Evolutionary conservation across 108 stramenopile species (phyloP), one percentile per base, ranked within the genome.

Genomic region (Craspedostauros australis): DNA sequence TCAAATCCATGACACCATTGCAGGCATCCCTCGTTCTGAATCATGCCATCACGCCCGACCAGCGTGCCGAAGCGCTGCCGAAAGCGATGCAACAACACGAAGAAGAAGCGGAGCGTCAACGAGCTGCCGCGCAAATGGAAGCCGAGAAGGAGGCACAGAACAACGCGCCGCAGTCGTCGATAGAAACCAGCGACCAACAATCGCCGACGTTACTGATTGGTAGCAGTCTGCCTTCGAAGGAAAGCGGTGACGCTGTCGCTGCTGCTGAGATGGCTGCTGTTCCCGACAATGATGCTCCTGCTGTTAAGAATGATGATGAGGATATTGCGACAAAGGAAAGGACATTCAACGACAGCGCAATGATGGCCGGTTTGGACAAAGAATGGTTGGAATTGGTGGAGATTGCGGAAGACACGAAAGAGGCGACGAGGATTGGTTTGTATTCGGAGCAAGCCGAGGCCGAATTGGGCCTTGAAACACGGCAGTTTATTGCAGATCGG

Each of bases 11-110:
- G 62, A 72, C 56, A 18, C 76, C 76, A 8, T 20, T 68, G 25
- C 67, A 77, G 30, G 76, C 76, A 12, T 60, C 65, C 4, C 22
- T 77, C 25, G 46, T 73, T 21, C 56, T 77, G 46, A 5, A 72
- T 29, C 61, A 77, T 39, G 27, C 14, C 2, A 50, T 77, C 23
- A 11, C 5, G 40, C 68, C 59, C 2, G 39, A 69, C 3, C 19
- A 40, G 39, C 25, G 53, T 22, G 39, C 47, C 15, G 54, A 38
- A 33, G 24, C 41, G 33, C 27, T 61, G 18, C 39, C 53, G 0
- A 43, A n/a, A n/a, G n/a, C n/a, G n/a, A n/a, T 42, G 2, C 39
- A 45, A 2, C 60, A 69, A 48, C 11, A 46, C 48, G 53, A 54
- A 24, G 50, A 61, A 29, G 46, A 54, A 50, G 29, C 30, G 26